phyloP scores from a whole-genome alignment of 495 filamentous ascomycete species.

The Hypoxylon crocopeplum region DNA sequence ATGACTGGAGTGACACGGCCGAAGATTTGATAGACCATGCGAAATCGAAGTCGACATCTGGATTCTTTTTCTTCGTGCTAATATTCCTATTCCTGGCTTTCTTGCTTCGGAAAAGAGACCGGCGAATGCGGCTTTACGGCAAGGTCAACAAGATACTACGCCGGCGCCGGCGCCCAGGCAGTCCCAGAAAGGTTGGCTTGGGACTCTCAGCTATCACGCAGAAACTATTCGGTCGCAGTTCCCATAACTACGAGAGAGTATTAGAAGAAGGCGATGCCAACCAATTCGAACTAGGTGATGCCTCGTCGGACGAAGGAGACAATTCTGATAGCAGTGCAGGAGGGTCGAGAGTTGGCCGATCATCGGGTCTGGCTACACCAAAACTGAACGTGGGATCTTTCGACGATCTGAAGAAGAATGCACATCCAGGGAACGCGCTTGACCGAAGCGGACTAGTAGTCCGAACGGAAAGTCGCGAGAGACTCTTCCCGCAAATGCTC shows the following conservation, averaged over 20 bases:
- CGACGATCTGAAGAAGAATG: constrained; percentile 57
- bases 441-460: constrained; percentile 77
- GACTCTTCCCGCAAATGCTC: constrained; percentile 58
- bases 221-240: constrained; percentile 63
- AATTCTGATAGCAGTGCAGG: constrained; percentile 60
- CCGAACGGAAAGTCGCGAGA: constrained; percentile 82
- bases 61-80: constrained; percentile 73
- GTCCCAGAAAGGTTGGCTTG: constrained; percentile 59
- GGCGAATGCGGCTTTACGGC: constrained; percentile 69
- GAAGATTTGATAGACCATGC: constrained; percentile 70
- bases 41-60: constrained; percentile 76
- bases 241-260: constrained; percentile 77
- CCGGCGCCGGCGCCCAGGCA: constrained; percentile 58
- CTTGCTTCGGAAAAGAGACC: constrained; percentile 66
- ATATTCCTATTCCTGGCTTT: constrained; percentile 70
- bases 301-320: constrained; percentile 65
- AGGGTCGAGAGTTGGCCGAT: constrained; percentile 56
- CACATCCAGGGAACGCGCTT: constrained; percentile 61
- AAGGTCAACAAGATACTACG: constrained; percentile 62
- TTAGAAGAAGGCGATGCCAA: constrained; percentile 74
- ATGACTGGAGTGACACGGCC: constrained; percentile 63
- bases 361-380: constrained; percentile 70
- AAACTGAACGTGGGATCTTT: constrained; percentile 68
- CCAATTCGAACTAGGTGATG: constrained; percentile 74
- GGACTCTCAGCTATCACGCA: constrained; percentile 61